Conservation (phyloP, 352 stramenopile genomes). For the Thraustochytrium striatum region DNA sequence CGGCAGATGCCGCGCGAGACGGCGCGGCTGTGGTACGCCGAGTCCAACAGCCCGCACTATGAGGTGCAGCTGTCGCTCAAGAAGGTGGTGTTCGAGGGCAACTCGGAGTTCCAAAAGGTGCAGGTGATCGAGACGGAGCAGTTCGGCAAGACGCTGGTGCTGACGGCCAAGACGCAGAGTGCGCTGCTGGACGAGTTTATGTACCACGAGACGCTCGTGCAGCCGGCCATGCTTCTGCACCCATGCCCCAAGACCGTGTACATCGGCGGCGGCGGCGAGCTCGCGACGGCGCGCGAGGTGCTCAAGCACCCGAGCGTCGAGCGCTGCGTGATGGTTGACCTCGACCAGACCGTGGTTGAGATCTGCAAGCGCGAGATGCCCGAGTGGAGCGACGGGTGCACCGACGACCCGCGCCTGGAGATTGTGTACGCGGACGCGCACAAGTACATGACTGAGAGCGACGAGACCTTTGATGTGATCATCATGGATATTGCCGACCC, state of each 20-base stretch:
- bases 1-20: conserved; percentile 18
- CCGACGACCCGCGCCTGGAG: conserved; percentile 82
- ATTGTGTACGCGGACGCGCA: conserved; percentile 58
- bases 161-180: conserved; percentile 90
- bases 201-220: conserved; percentile 89
- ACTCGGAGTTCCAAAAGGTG: conserved; percentile 84
- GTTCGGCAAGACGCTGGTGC: conserved; percentile 89
- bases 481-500: conserved; percentile 92
- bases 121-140: conserved; percentile 85
- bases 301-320: conserved; percentile 85
- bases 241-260: conserved; percentile 57
- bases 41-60: conserved; percentile 65
- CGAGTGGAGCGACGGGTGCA: conserved; percentile 80
- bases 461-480: conserved; percentile 79
- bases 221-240: conserved; percentile 78
- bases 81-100: conserved; percentile 71
- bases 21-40: conserved; percentile 15
- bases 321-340: conserved; percentile 90
- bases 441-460: conserved; percentile 10
- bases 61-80: conserved; percentile 79
- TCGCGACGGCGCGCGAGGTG: conserved; percentile 83
- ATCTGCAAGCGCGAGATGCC: conserved; percentile 84
- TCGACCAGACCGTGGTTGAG: conserved; percentile 85
- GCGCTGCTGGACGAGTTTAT: conserved; percentile 85
- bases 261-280: conserved; percentile 79